Percentiles rank a stretch among this genome's conserved stretches.
phyloP scores from a whole-genome alignment of 306 rosid genomes.

The Cicer pinnatifidum region DNA sequence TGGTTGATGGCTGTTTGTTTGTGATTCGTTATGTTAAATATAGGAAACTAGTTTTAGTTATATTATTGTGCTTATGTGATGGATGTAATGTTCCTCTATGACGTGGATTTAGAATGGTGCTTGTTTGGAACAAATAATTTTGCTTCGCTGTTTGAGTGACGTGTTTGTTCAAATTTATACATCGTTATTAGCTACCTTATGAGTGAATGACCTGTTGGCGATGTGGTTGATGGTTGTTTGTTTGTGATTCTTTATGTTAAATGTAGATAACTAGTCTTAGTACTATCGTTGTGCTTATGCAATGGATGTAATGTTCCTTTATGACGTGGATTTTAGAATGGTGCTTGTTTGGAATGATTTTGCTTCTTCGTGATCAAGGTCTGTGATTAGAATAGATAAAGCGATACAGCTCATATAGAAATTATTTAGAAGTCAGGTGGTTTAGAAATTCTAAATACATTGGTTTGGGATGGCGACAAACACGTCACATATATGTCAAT shows the following conservation, averaged over 20 bases:
- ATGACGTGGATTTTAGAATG: slow-evolving; percentile 39
- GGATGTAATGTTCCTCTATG: slow-evolving; percentile 28
- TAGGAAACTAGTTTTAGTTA: slow-evolving; percentile 35
- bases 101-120: slow-evolving; percentile 42
- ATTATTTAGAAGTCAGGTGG: slow-evolving; percentile 20
- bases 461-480: slow-evolving; percentile 20
- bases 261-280: slow-evolving; percentile 28
- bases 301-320: slow-evolving; percentile 37
- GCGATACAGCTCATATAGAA: slow-evolving; percentile 30
- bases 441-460: slow-evolving; percentile 36
- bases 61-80: slow-evolving; percentile 38
- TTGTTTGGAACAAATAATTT: slow-evolving; percentile 34
- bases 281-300: slow-evolving; percentile 31
- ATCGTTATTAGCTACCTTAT: slow-evolving; percentile 36
- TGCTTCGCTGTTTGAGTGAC: background rate
- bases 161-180: too few relatives aligned
- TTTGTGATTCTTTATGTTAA: slow-evolving; percentile 40
- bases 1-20: slow-evolving; percentile 46
- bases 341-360: slow-evolving; percentile 39
- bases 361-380: slow-evolving; percentile 33
- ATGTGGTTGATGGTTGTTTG: slow-evolving; percentile 44
- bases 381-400: slow-evolving; percentile 32
- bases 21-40: slow-evolving; percentile 36
- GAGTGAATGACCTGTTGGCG: slow-evolving; percentile 40
- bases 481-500: slow-evolving; percentile 1